Evolutionary conservation across 1,139 yeast species (phyloP).

Genomic region (Blastobotrys apis): DNA sequence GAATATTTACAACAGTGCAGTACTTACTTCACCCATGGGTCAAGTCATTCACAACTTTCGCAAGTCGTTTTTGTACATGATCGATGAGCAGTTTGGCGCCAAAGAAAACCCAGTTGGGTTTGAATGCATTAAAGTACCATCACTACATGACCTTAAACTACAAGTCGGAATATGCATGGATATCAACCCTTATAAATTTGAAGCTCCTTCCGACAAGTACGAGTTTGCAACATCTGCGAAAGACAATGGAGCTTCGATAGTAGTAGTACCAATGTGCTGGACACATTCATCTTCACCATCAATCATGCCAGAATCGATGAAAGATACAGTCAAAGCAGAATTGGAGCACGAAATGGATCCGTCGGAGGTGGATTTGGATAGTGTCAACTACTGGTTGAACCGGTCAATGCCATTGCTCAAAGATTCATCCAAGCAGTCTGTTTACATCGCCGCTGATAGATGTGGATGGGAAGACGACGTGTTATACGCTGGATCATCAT

Average conservation of each 20-base stretch:
- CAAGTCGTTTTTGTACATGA: constrained; percentile 70
- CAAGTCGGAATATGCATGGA: constrained; percentile 95
- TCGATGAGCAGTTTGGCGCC: constrained; percentile 83
- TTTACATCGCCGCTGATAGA: constrained; percentile 60
- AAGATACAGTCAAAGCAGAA: constrained; percentile 15
- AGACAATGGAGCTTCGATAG: constrained; percentile 47
- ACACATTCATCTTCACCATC: constrained; percentile 45
- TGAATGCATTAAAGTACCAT: constrained; percentile 11
- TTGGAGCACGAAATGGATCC: constrained; percentile 25
- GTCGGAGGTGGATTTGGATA: constrained; percentile 34
- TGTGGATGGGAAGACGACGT: constrained; percentile 69
- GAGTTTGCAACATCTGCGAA: constrained; percentile 64
- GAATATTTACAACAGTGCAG: constrained; percentile 66
- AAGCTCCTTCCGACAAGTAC: constrained; percentile 68
- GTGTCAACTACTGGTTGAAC: constrained; percentile 63
- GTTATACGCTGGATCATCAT: constrained; percentile 68
- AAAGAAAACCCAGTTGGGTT: constrained; percentile 50
- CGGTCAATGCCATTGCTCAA: constrained; percentile 61
- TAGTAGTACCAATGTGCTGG: constrained; percentile 90
- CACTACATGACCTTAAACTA: constrained; percentile 29
- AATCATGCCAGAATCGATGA: constrained; percentile 19
- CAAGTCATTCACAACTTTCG: constrained; percentile 61
- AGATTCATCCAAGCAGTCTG: constrained; percentile 21
- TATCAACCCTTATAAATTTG: constrained; percentile 77
- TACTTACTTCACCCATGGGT: constrained; percentile 59